Base-by-base conservation (phyloP, 208 protist genomes). In the Novymonas esmeraldas region DNA sequence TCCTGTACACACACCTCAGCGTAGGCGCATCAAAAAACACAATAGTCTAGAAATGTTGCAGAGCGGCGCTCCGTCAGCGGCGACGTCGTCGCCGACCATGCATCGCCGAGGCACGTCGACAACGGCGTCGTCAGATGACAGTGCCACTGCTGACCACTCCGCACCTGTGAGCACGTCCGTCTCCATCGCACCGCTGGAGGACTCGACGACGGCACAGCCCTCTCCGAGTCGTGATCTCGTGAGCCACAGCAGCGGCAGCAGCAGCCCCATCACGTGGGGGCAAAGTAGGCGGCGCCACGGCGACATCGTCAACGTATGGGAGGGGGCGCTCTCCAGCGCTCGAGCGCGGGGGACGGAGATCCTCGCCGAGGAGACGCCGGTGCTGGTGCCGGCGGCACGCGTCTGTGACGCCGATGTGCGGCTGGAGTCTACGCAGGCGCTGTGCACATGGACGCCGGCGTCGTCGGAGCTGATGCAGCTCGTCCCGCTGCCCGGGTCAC, bases 401-500 rank as follows among this genome's bases (percentile, higher is more conserved):
- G 38, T 42, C 26, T 33, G 36, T 55, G 10, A 16, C 36, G 18
- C n/a, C 18, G 45, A 33, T 29, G 36, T 0, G 42, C 42, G 41
- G 29, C 31, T 41, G 52, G 20, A 34, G 44, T 29, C 16, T 44
- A 58, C 18, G 6, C 22, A 20, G 45, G 36, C 55, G 31, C 48
- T 45, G 7, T 48, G 24, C 44, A 16, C 45, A 29, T 48, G 56
- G 55, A 29, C 34, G 13, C 55, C 54, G 24, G 42, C 42, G 26
- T 48, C 64, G 22, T 44, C 55, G 16, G 64, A 62, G 16, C 10
- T 57, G 6, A 50, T 28, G 31, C 55, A 56, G 46, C 16, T 64
- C 45, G 52, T 56, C 26, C 55, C 64, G 6, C 29, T 57, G 10
- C 54, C 41, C 31, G 31, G 44, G 26, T 49, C 56, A n/a, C 52